Percentiles rank a stretch among this genome's conserved stretches.
phyloP scores from a whole-genome alignment of 192 early-diverging fungal species.

The Coemansia asiatica region DNA sequence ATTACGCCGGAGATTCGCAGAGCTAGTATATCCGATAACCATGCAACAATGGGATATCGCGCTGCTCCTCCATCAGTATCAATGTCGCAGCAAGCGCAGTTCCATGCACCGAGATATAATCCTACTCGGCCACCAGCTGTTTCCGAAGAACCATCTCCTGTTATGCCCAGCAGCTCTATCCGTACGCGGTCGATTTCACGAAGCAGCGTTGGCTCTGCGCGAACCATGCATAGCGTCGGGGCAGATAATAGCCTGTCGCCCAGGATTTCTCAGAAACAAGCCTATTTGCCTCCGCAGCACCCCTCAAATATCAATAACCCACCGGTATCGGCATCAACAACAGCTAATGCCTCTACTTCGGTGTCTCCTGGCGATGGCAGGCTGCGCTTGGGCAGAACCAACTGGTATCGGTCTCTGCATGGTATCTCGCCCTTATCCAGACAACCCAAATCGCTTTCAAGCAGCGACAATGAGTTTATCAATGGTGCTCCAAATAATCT shows the following conservation, averaged over 20 bases:
- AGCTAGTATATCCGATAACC: background rate
- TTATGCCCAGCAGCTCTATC: conserved; percentile 4
- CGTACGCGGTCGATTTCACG: conserved; percentile 43
- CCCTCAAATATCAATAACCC: background rate
- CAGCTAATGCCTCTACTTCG: background rate
- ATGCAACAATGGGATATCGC: background rate
- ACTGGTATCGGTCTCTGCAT: conserved; percentile 50
- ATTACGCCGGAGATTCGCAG: conserved; percentile 1
- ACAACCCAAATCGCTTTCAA: conserved; percentile 46
- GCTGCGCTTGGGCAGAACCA: conserved; percentile 28
- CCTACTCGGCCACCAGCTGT: conserved; percentile 17
- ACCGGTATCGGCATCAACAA: background rate
- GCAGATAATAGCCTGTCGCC: background rate
- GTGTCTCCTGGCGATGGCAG: conserved; percentile 12
- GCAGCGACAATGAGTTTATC: conserved; percentile 37
- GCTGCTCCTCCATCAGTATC: conserved; percentile 6
- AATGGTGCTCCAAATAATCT: conserved; percentile 1
- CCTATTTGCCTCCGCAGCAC: background rate
- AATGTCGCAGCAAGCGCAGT: conserved; percentile 12
- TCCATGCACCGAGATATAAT: conserved; percentile 8
- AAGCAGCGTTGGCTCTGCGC: conserved; percentile 36
- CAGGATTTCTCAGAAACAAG: background rate
- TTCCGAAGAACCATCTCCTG: background rate
- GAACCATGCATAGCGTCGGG: conserved; percentile 1
- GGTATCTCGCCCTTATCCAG: conserved; percentile 49